A percentile compares a stretch with the other conserved stretches of the same genome.
Conservation (phyloP, 2,329 filamentous ascomycete species). For the Alternaria longipes region DNA sequence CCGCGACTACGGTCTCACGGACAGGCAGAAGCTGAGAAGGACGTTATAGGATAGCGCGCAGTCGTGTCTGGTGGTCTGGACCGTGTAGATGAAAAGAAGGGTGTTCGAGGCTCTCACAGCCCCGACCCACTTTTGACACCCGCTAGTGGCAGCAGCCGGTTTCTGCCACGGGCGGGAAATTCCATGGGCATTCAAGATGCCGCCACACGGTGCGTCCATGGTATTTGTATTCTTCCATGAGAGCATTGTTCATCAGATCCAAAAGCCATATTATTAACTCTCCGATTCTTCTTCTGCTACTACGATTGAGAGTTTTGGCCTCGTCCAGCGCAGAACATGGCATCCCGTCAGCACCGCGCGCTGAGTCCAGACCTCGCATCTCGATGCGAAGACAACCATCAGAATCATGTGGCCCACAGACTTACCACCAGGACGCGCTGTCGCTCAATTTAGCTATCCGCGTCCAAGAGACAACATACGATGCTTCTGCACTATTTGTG, state of each 20-base stretch:
- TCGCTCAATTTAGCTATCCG: slow-evolving; percentile 6
- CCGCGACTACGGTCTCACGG: slow-evolving; percentile 9
- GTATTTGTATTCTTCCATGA: slow-evolving; percentile 1
- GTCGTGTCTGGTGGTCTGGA: slow-evolving; percentile 25
- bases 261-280: not conserved
- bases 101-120: slow-evolving; percentile 25
- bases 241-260: not conserved
- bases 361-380: not conserved
- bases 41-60: slow-evolving; percentile 17
- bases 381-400: not conserved
- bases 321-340: not conserved
- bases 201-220: slow-evolving; percentile 1
- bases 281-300: not conserved
- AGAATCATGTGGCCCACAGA: slow-evolving; percentile 3
- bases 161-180: slow-evolving; percentile 1
- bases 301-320: not conserved
- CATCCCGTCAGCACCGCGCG: not conserved
- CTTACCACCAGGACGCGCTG: slow-evolving; percentile 1
- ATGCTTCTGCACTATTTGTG: slow-evolving; percentile 1
- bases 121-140: slow-evolving; percentile 11
- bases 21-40: slow-evolving; percentile 15
- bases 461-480: not conserved
- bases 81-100: slow-evolving; percentile 24
- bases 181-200: slow-evolving; percentile 2
- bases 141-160: slow-evolving; percentile 14